Evolutionary conservation across 257 asterid genomes (phyloP).

Genomic region (Gardenia jasminoides): DNA sequence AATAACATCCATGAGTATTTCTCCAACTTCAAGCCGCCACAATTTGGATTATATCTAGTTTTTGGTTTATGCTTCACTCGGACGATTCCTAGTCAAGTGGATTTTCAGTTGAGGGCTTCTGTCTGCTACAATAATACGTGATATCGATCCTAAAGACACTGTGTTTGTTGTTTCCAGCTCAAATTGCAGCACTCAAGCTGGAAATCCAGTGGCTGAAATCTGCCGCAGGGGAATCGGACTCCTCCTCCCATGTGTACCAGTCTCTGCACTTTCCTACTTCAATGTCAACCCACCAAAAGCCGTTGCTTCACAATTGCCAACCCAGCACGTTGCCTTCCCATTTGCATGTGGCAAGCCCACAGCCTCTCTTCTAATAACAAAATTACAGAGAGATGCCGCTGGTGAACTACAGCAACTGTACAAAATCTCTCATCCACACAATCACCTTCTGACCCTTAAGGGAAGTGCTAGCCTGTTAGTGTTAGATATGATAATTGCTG

Average conservation of each 20-base stretch:
- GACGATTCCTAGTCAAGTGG: background rate
- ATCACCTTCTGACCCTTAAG: background rate
- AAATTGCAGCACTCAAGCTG: slow-evolving; percentile 16
- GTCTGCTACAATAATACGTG: background rate
- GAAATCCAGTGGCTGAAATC: slow-evolving; percentile 20
- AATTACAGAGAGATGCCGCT: background rate
- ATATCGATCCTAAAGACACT: background rate
- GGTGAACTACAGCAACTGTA: background rate
- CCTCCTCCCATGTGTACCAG: background rate
- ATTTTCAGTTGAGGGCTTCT: background rate
- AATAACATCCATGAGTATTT: background rate
- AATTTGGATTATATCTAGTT: background rate
- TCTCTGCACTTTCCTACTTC: slow-evolving; percentile 5
- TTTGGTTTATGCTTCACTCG: background rate
- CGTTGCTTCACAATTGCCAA: slow-evolving; percentile 8
- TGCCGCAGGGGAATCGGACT: slow-evolving; percentile 11
- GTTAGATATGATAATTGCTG: background rate
- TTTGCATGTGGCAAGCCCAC: slow-evolving; percentile 12
- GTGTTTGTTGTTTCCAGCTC: slow-evolving; percentile 10
- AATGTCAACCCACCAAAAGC: slow-evolving; percentile 1
- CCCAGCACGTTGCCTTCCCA: background rate
- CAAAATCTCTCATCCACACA: background rate
- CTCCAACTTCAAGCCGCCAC: background rate
- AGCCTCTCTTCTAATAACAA: slow-evolving; percentile 3
- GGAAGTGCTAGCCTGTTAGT: background rate